Evolutionary conservation across 192 early-diverging fungal species (phyloP).

Genomic region (Backusella liffmaniae): DNA sequence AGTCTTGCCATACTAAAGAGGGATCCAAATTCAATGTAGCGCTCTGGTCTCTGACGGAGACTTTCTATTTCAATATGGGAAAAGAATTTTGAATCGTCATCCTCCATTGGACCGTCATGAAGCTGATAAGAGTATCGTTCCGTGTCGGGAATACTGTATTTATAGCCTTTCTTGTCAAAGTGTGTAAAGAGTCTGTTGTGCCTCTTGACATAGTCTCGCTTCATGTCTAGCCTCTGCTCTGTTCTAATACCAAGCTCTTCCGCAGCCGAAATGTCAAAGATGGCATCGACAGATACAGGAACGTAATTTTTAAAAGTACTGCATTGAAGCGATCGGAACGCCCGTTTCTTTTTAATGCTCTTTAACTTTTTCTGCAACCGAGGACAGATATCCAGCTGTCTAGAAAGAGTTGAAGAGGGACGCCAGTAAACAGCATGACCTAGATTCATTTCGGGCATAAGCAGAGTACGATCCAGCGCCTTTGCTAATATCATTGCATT

Average conservation of each 20-base stretch:
- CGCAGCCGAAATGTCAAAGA: slow-evolving; percentile 24
- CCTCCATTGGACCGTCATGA: slow-evolving; percentile 13
- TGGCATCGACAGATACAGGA: slow-evolving; percentile 17
- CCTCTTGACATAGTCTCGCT: slow-evolving; percentile 34
- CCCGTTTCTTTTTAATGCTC: neutral
- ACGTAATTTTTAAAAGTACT: slow-evolving; percentile 31
- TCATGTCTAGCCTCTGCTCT: slow-evolving; percentile 21
- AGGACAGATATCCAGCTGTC: slow-evolving; percentile 23
- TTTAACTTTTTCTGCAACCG: neutral
- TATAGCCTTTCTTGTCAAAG: slow-evolving; percentile 21
- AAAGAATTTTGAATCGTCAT: neutral
- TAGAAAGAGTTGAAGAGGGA: neutral
- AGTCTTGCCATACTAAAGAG: slow-evolving; percentile 46
- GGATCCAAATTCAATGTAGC: slow-evolving; percentile 42
- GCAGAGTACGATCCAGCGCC: slow-evolving; percentile 44
- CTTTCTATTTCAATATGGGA: slow-evolving; percentile 33
- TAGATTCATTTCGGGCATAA: slow-evolving; percentile 42
- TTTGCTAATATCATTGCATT: slow-evolving; percentile 44
- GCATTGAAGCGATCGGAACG: slow-evolving; percentile 8
- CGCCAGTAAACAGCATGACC: slow-evolving; percentile 31
- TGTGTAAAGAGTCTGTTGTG: slow-evolving; percentile 30
- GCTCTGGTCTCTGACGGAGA: slow-evolving; percentile 33
- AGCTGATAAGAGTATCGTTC: slow-evolving; percentile 43
- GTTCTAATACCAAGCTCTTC: slow-evolving; percentile 18
- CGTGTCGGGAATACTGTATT: slow-evolving; percentile 27